Evolutionary conservation across 495 filamentous ascomycete genomes (phyloP), one percentile per base, ranked within the genome.

Genomic region (Aspergillus ellipticus): DNA sequence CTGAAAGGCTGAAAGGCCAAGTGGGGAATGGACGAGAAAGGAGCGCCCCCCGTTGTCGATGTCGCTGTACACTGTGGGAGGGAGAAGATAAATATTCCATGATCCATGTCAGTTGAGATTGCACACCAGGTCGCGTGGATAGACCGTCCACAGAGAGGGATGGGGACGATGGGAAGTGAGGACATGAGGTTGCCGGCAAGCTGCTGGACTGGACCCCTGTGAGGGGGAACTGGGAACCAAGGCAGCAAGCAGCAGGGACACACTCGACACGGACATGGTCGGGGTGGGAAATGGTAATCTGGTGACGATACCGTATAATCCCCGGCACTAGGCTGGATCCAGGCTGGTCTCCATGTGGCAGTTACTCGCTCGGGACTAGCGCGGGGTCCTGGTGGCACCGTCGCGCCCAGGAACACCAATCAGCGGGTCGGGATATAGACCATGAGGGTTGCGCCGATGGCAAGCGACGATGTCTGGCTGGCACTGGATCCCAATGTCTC

Each of bases 391-490:
- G 22, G 45, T 48, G 22, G 45, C 20, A 9, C 13, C n/a, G 3
- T 17, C 22, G 21, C 16, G 43, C 7, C 21, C 58, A 60, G 58
- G 58, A 52, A 60, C 58, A 56, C 58, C 58, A 60, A 60, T 60
- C 42, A 53, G 19, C 8, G 51, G 16, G 42, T 2, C 24, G 22
- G 26, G 22, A 54, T 45, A 33, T 21, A 41, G 33, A 39, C 10
- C 35, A 1, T n/a, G 35, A n/a, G 10, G n/a, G 35, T 39, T n/a
- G 11, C 10, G n/a, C 35, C n/a, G 35, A 13, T 39, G 11, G n/a
- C 11, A n/a, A 4, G 11, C 11, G 35, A 15, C 5, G n/a, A n/a
- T 9, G 35, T 13, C 35, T n/a, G 35, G 35, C 11, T 39, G 11
- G 10, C 11, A 39, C 35, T 39, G 10, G 35, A 13, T n/a, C n/a